Percentiles rank a stretch among this genome's conserved stretches.
Evolutionary conservation across 495 filamentous ascomycete genomes (phyloP).

Genomic region (Rhizodiscina lignyota): DNA sequence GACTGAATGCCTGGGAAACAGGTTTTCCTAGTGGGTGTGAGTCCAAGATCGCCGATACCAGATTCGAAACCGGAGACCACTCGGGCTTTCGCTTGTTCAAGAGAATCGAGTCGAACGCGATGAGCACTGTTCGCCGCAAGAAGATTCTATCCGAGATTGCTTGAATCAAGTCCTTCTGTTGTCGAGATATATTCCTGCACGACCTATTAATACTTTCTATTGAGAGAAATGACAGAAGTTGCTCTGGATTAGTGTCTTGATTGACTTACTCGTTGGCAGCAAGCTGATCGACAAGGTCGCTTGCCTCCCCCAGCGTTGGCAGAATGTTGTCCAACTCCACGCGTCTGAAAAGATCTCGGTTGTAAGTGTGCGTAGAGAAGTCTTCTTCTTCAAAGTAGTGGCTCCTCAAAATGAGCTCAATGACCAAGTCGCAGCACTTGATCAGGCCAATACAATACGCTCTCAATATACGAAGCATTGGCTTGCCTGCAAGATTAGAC

Average conservation of each 20-base stretch:
- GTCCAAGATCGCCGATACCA: slow-evolving; percentile 26
- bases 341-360: slow-evolving; percentile 63
- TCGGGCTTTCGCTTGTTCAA: not conserved
- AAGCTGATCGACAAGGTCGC: no score
- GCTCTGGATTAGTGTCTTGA: no score
- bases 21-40: slow-evolving; percentile 44
- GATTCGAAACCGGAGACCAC: slow-evolving; percentile 5
- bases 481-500: no score
- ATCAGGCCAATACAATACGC: slow-evolving; percentile 77
- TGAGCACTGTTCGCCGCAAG: slow-evolving; percentile 10
- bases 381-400: slow-evolving; percentile 91
- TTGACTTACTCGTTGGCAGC: no score
- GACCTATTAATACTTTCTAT: no score
- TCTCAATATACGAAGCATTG: slow-evolving; percentile 42
- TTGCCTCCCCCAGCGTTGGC: slow-evolving; percentile 44
- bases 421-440: slow-evolving; percentile 69
- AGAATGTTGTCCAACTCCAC: slow-evolving; percentile 36
- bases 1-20: slow-evolving; percentile 66
- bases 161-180: no score
- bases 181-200: no score
- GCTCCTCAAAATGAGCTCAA: slow-evolving; percentile 53
- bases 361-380: slow-evolving; percentile 80
- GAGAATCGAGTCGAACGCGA: slow-evolving; percentile 7
- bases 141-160: no score
- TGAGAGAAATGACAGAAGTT: no score